Evolutionary conservation across 208 protist genomes (phyloP).

Genomic region (Trypanosomatidae sp.): DNA sequence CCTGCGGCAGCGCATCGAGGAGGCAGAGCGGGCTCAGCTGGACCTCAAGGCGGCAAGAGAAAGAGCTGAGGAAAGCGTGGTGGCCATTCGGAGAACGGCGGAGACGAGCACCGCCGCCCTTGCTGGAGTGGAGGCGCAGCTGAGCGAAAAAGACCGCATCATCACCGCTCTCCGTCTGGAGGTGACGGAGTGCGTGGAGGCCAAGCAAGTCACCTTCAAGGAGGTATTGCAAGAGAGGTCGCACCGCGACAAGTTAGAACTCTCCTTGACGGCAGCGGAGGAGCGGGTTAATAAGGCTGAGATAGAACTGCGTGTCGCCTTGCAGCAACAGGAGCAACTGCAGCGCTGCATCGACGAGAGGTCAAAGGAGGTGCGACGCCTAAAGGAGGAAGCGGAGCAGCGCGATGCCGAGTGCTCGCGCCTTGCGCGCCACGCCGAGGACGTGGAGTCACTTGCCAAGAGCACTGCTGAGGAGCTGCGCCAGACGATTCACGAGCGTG

Average conservation of each 20-base stretch:
- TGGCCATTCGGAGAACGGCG: constrained; percentile 21
- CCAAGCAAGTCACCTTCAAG: constrained; percentile 19
- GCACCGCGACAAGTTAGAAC: constrained; percentile 20
- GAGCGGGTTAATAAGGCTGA: constrained; percentile 17
- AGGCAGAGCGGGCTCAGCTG: constrained; percentile 24
- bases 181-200: constrained; percentile 14
- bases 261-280: constrained; percentile 27
- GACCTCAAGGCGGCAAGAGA: constrained; percentile 19
- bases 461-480: constrained; percentile 52
- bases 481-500: constrained; percentile 31
- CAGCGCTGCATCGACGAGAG: constrained; percentile 36
- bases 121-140: constrained; percentile 15
- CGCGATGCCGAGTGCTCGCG: constrained; percentile 45
- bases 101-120: constrained; percentile 8
- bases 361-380: constrained; percentile 29
- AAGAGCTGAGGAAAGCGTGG: constrained; percentile 19
- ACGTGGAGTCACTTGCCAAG: constrained; percentile 58
- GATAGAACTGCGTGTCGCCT: constrained; percentile 11
- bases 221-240: constrained; percentile 21
- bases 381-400: constrained; percentile 27
- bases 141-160: constrained; percentile 8
- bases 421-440: constrained; percentile 46
- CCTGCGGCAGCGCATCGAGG: constrained; percentile 25
- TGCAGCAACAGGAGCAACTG: constrained; percentile 31
- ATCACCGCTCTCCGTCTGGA: constrained; percentile 26